phyloP scores from a whole-genome alignment of 148 eudicot species.

The Bassia scoparia region DNA sequence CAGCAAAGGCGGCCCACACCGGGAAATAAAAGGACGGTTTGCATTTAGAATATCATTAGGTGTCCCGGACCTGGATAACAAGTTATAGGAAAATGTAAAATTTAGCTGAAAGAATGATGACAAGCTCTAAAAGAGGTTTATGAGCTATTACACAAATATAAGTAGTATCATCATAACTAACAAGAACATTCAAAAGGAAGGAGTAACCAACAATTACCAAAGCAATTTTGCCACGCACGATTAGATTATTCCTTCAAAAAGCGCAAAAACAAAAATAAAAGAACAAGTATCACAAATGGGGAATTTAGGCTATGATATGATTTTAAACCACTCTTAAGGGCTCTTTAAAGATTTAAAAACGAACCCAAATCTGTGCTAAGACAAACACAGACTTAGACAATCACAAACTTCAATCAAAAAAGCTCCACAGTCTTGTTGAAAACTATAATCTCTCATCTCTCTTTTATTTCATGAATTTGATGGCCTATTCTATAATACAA shows the following conservation, averaged over 20 bases:
- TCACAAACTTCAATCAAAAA: too few species aligned
- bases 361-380: too few species aligned
- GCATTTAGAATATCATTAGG: constrained; percentile 88
- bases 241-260: not conserved
- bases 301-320: too few species aligned
- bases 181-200: not conserved
- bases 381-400: too few species aligned
- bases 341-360: too few species aligned
- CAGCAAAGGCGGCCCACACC: constrained; percentile 98
- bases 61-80: constrained; percentile 55
- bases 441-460: too few species aligned
- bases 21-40: constrained; percentile 77
- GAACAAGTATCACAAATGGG: not conserved
- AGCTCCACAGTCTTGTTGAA: too few species aligned
- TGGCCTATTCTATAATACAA: too few species aligned
- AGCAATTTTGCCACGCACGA: not conserved
- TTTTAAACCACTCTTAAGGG: too few species aligned
- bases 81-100: not conserved
- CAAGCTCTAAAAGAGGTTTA: not conserved
- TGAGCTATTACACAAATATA: not conserved
- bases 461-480: too few species aligned
- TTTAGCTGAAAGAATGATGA: not conserved
- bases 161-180: not conserved
- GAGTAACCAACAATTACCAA: not conserved
- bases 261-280: not conserved